phyloP scores from a whole-genome alignment of 1,284 basidiomycete genomes.

The Takashimella koratensis region DNA sequence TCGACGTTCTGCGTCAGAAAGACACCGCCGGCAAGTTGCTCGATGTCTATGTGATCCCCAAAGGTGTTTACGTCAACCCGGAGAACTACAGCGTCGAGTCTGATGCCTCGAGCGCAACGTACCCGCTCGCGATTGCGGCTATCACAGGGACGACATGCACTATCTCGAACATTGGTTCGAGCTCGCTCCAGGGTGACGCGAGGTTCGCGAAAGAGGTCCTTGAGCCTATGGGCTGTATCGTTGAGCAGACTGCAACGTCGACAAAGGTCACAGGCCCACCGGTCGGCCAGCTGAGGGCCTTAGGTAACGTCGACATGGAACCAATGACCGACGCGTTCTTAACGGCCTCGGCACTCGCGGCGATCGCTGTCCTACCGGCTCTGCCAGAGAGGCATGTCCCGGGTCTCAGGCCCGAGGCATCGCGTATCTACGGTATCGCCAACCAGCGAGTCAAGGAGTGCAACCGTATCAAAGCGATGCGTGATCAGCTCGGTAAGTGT shows the following conservation, averaged over 20 bases:
- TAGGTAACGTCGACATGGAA: constrained; percentile 94
- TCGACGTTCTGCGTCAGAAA: constrained; percentile 68
- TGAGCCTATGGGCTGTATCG: constrained; percentile 89
- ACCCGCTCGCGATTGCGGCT: constrained; percentile 93
- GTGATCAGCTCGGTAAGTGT: constrained; percentile 78
- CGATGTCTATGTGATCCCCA: constrained; percentile 86
- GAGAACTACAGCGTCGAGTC: constrained; percentile 84
- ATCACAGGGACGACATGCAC: constrained; percentile 94
- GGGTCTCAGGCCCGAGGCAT: constrained; percentile 52
- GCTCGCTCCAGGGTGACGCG: constrained; percentile 92
- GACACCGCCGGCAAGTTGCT: constrained; percentile 64
- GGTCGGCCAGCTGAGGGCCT: constrained; percentile 70
- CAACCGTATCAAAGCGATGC: constrained; percentile 94
- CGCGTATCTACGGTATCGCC: constrained; percentile 90
- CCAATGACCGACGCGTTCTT: constrained; percentile 99
- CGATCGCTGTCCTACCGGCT: constrained; percentile 65
- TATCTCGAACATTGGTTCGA: constrained; percentile 83
- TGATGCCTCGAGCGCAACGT: constrained; percentile 93
- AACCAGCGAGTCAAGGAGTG: constrained; percentile 99
- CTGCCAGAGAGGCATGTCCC: constrained; percentile 42
- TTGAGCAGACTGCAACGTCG: constrained; percentile 79
- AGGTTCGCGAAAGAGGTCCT: constrained; percentile 90
- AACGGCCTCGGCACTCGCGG: constrained; percentile 86
- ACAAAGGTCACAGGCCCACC: constrained; percentile 93
- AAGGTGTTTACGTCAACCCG: constrained; percentile 74